A percentile compares a stretch with the other conserved stretches of the same genome.
phyloP scores from a whole-genome alignment of 805 yeast species.

The Saccharomycopsis capsularis region DNA sequence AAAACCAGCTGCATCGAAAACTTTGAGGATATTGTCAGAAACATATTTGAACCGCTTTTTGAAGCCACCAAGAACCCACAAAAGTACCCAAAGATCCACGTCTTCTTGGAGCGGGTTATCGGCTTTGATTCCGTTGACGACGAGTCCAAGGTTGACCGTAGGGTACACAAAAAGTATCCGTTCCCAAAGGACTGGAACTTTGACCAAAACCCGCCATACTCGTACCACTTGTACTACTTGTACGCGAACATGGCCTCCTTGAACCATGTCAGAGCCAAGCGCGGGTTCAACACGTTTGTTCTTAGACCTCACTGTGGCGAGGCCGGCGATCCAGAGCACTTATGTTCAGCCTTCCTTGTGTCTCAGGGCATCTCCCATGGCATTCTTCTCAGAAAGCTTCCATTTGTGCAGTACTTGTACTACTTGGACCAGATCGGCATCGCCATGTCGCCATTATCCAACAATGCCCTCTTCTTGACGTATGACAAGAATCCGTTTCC shows the following conservation, averaged over 20 bases:
- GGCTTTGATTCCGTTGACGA: slow-evolving; percentile 99
- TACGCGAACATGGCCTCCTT: slow-evolving; percentile 81
- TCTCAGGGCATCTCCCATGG: slow-evolving; percentile 96
- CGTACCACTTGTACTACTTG: slow-evolving; percentile 85
- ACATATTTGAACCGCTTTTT: slow-evolving; percentile 80
- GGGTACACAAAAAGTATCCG: slow-evolving; percentile 77
- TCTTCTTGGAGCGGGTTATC: slow-evolving; percentile 86
- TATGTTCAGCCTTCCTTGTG: slow-evolving; percentile 80
- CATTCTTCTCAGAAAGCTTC: slow-evolving; percentile 83
- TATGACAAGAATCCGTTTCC: slow-evolving; percentile 97
- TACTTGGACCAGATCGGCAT: slow-evolving; percentile 92
- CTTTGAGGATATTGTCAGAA: slow-evolving; percentile 72
- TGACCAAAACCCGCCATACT: slow-evolving; percentile 88
- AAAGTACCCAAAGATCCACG: slow-evolving; percentile 83
- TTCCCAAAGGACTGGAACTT: slow-evolving; percentile 78
- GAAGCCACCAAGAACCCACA: slow-evolving; percentile 83
- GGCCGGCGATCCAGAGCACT: slow-evolving; percentile 99
- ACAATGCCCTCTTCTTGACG: slow-evolving; percentile 90
- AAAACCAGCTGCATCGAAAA: slow-evolving; percentile 58
- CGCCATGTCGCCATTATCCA: slow-evolving; percentile 97
- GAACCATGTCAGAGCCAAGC: slow-evolving; percentile 70
- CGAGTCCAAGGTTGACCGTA: slow-evolving; percentile 85
- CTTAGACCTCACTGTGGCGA: slow-evolving; percentile 98
- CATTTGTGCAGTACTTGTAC: slow-evolving; percentile 88
- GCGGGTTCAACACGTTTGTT: slow-evolving; percentile 84